Conservation (phyloP, 352 stramenopile species). For the Sclerospora graminicola region DNA sequence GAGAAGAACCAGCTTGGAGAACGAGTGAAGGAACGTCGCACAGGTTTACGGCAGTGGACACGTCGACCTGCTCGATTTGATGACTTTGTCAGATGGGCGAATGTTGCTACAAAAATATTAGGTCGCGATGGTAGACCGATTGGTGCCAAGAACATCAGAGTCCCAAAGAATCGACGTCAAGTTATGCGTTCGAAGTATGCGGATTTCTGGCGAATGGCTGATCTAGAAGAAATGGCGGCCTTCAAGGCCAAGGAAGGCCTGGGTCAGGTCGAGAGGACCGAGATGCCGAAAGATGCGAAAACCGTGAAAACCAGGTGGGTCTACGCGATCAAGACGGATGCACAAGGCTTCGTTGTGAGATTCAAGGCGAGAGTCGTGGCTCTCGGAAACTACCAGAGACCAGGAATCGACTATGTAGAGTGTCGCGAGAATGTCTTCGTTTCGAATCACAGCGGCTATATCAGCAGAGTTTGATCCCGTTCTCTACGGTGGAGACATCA, state of each 20-base stretch:
- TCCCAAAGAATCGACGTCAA: background rate
- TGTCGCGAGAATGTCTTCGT: background rate
- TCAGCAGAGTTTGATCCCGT: background rate
- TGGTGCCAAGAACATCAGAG: background rate
- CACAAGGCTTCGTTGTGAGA: background rate
- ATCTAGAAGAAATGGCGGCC: slow-evolving; percentile 1
- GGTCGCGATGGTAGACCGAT: background rate
- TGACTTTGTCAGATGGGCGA: slow-evolving; percentile 1
- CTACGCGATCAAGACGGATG: background rate
- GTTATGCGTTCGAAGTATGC: background rate
- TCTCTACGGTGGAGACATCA: background rate
- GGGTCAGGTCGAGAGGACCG: background rate
- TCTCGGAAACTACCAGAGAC: background rate
- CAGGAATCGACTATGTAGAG: background rate
- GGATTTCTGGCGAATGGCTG: slow-evolving; percentile 1
- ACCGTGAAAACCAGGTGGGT: background rate
- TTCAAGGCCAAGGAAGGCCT: slow-evolving; percentile 1
- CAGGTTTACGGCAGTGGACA: background rate
- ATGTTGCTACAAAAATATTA: background rate
- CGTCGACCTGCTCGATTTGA: background rate
- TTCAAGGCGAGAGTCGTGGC: background rate
- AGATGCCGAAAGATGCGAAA: slow-evolving; percentile 1
- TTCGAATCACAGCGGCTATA: background rate
- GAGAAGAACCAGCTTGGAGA: background rate
- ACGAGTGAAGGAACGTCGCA: background rate